Conservation (phyloP, 306 rosid genomes). For the Cicer yamashitae region DNA sequence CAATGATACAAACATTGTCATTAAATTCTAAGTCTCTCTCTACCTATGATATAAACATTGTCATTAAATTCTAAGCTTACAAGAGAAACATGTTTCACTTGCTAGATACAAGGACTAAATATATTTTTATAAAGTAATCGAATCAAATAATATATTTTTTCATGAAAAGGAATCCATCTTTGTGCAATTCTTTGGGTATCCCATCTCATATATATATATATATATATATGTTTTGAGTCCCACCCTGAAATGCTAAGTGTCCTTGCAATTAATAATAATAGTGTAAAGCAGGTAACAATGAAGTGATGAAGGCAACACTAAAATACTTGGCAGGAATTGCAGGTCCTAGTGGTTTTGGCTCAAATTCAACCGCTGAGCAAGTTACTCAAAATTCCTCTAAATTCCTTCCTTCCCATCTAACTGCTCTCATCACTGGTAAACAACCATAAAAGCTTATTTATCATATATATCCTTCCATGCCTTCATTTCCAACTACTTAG, state of each 20-base stretch:
- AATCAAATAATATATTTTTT: too few relatives aligned
- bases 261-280: conserved; percentile 11
- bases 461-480: too few relatives aligned
- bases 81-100: conserved; percentile 12
- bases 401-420: conserved; percentile 54
- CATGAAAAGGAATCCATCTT: too few relatives aligned
- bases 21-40: background rate
- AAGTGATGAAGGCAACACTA: conserved; percentile 77
- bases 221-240: conserved; percentile 34
- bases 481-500: too few relatives aligned
- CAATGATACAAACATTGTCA: conserved; percentile 50
- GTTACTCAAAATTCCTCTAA: conserved; percentile 60
- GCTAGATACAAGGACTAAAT: conserved; percentile 31
- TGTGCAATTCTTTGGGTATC: too few relatives aligned
- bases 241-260: conserved; percentile 32
- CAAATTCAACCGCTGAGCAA: conserved; percentile 91
- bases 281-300: conserved; percentile 16
- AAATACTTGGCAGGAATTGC: conserved; percentile 93
- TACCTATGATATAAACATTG: conserved; percentile 52
- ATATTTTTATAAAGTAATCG: background rate
- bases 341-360: conserved; percentile 98
- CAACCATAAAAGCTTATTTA: too few relatives aligned
- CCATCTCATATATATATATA: too few relatives aligned
- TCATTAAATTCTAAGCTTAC: background rate
- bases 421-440: conserved; percentile 88